phyloP scores from a whole-genome alignment of 2,329 filamentous ascomycete species.

The Escovopsis weberi region DNA sequence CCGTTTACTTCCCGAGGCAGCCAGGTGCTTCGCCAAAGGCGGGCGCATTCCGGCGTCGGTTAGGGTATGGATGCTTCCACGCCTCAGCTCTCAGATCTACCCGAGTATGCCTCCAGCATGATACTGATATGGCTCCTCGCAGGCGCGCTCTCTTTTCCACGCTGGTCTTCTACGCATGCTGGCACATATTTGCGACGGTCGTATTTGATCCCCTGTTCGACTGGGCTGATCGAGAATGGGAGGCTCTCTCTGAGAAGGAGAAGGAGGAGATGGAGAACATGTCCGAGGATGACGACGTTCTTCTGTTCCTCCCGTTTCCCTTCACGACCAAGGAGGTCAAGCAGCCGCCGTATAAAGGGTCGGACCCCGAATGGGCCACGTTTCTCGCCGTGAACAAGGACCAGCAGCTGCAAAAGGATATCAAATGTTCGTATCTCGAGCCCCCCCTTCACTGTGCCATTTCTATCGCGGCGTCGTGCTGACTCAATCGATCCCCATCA shows the following conservation, averaged over 20 bases:
- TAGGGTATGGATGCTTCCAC: slow-evolving; percentile 13
- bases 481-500: slow-evolving; percentile 3
- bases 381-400: slow-evolving; percentile 46
- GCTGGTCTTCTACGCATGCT: slow-evolving; percentile 23
- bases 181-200: slow-evolving; percentile 28
- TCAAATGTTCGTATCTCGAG: slow-evolving; percentile 27
- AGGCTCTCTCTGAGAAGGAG: slow-evolving; percentile 28
- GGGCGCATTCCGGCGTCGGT: slow-evolving; percentile 11
- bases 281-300: slow-evolving; percentile 28
- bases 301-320: slow-evolving; percentile 47
- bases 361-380: slow-evolving; percentile 48
- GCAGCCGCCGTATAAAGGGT: slow-evolving; percentile 35
- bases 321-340: slow-evolving; percentile 37
- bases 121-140: not conserved
- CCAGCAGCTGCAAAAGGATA: slow-evolving; percentile 27
- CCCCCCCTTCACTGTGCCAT: not conserved
- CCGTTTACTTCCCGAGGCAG: slow-evolving; percentile 19
- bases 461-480: not conserved
- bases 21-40: slow-evolving; percentile 4
- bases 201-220: slow-evolving; percentile 31
- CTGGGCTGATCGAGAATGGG: slow-evolving; percentile 27
- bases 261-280: slow-evolving; percentile 25
- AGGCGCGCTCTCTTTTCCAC: slow-evolving; percentile 19
- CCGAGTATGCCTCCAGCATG: slow-evolving; percentile 2
- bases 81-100: not conserved